phyloP scores from a whole-genome alignment of 352 stramenopile genomes.

The Phytopythium aichiense region DNA sequence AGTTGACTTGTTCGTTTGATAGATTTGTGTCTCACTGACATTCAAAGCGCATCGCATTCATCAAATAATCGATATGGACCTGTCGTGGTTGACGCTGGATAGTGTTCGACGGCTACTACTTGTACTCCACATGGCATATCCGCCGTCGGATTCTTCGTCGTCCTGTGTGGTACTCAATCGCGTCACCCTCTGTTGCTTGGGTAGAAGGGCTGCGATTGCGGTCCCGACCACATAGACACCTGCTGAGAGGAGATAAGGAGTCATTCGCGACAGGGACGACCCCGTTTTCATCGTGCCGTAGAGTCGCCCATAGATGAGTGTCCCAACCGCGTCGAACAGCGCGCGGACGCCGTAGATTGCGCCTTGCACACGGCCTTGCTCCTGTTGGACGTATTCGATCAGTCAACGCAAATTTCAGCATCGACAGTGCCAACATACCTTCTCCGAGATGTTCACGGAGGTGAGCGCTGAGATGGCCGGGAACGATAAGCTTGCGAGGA shows the following conservation, averaged over 20 bases:
- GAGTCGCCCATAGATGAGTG: constrained; percentile 47
- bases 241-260: constrained; percentile 53
- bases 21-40: too few relatives aligned
- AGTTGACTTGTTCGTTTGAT: too few relatives aligned
- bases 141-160: background rate
- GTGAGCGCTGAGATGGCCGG: constrained; percentile 38
- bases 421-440: constrained; percentile 14
- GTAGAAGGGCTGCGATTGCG: constrained; percentile 24
- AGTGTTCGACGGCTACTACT: background rate
- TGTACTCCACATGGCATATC: background rate
- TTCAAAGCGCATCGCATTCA: too few relatives aligned
- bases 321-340: constrained; percentile 52
- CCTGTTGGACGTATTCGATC: constrained; percentile 10
- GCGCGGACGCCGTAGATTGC: constrained; percentile 63
- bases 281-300: constrained; percentile 49
- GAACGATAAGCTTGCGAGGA: constrained; percentile 62
- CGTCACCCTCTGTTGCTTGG: background rate
- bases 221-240: constrained; percentile 45
- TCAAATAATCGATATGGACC: background rate
- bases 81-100: background rate
- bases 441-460: constrained; percentile 39
- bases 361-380: constrained; percentile 73
- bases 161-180: background rate
- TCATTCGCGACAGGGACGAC: constrained; percentile 31
- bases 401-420: background rate